These are phyloP conservation scores for Discostella pseudostelligera DNA, from an alignment of 108 stramenopile genomes.

Conservation along the genomic window DNA sequence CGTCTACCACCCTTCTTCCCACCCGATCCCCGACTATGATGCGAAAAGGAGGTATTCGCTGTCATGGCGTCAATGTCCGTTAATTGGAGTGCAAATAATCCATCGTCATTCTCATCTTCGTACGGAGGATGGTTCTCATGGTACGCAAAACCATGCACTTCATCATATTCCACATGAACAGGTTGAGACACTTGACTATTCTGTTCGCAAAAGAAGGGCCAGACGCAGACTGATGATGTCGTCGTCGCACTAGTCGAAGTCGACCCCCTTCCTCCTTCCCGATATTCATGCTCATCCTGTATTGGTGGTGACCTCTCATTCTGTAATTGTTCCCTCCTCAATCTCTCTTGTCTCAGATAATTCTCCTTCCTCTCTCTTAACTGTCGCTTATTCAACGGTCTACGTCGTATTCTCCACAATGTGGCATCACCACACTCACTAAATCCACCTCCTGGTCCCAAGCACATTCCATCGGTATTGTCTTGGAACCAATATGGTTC, in stretches of 20 bases:
- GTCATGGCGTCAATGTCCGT: constrained; percentile 25
- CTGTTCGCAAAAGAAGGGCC: constrained; percentile 44
- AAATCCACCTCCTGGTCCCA: constrained; percentile 65
- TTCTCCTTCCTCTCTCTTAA: constrained; percentile 16
- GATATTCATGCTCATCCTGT: background rate
- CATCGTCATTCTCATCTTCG: constrained; percentile 12
- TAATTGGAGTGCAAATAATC: constrained; percentile 40
- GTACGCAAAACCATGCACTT: constrained; percentile 22
- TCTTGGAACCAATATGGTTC: constrained; percentile 78
- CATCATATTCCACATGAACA: constrained; percentile 1
- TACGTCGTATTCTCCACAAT: constrained; percentile 58
- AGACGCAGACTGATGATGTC: constrained; percentile 28
- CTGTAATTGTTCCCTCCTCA: constrained; percentile 9
- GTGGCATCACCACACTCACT: constrained; percentile 81
- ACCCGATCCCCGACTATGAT: background rate
- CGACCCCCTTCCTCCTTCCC: background rate
- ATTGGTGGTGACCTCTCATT: constrained; percentile 4
- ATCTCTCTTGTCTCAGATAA: constrained; percentile 10
- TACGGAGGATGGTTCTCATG: background rate
- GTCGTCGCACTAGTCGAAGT: background rate
- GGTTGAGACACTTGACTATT: constrained; percentile 19
- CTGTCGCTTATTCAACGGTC: constrained; percentile 29
- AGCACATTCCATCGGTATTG: constrained; percentile 54
- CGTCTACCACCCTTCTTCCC: background rate
- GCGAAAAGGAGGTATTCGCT: constrained; percentile 12